phyloP scores from a whole-genome alignment of 441 rosid genomes.

The Populus hybrid region DNA sequence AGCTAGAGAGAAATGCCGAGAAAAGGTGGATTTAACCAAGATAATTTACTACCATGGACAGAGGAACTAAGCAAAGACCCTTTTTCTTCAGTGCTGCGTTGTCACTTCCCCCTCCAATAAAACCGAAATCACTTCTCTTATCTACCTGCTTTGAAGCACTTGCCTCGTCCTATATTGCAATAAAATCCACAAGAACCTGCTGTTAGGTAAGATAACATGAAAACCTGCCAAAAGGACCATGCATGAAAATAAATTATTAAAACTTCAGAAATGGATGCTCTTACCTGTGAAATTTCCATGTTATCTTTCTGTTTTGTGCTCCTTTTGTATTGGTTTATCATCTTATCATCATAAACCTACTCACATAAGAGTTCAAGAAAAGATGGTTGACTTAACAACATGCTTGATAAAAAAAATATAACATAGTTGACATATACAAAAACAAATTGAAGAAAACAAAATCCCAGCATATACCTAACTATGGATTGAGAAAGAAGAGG shows the following conservation, averaged over 20 bases:
- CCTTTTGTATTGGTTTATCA: slow-evolving; percentile 22
- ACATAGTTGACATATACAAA: background rate
- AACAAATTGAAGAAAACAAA: background rate
- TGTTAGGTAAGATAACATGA: background rate
- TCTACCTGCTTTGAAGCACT: slow-evolving; percentile 10
- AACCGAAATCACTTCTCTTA: slow-evolving; percentile 22
- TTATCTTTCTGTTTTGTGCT: slow-evolving; percentile 9
- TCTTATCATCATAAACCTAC: slow-evolving; percentile 30
- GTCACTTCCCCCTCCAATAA: slow-evolving; percentile 20
- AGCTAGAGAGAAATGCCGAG: background rate
- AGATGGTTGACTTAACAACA: background rate
- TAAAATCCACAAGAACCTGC: background rate
- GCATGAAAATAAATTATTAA: background rate
- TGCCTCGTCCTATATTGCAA: slow-evolving; percentile 23
- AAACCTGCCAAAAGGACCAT: background rate
- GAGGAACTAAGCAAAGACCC: slow-evolving; percentile 52
- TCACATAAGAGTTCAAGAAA: background rate
- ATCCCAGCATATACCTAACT: background rate
- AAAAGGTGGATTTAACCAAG: slow-evolving; percentile 27
- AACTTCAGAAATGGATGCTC: background rate
- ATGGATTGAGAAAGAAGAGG: background rate
- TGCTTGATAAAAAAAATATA: background rate
- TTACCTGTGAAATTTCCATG: slow-evolving; percentile 30
- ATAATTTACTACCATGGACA: slow-evolving; percentile 40
- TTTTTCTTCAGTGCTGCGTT: slow-evolving; percentile 42